Conservation (phyloP, 1,284 basidiomycete species). For the Vanrija pseudolonga region DNA sequence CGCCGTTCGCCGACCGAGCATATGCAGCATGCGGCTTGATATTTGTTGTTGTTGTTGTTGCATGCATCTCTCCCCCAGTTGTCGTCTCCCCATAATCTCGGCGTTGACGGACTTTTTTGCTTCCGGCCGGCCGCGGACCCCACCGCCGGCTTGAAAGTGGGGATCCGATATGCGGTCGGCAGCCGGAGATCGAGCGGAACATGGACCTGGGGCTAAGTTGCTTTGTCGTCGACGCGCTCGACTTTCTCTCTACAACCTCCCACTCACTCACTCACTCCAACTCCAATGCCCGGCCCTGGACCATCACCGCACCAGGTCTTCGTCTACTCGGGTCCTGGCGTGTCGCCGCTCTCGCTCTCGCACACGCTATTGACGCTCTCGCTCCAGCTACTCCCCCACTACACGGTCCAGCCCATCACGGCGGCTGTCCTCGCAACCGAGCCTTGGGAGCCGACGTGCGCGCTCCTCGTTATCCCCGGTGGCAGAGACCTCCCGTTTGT, state of each 20-base stretch:
- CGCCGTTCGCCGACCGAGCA: not conserved
- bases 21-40: not conserved
- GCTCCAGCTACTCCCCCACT: conserved; percentile 64
- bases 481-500: conserved; percentile 57
- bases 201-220: too few relatives aligned
- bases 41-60: not conserved
- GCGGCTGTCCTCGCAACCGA: conserved; percentile 59
- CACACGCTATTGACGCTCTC: conserved; percentile 59
- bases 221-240: not conserved
- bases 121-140: too few relatives aligned
- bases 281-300: conserved; percentile 37
- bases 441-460: conserved; percentile 72
- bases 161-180: too few relatives aligned
- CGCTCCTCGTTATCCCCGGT: conserved; percentile 71
- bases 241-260: too few relatives aligned
- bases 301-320: conserved; percentile 58
- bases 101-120: too few relatives aligned
- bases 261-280: not conserved
- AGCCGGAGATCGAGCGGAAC: too few relatives aligned
- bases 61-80: not conserved
- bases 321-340: conserved; percentile 71
- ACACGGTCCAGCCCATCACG: conserved; percentile 68
- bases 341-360: conserved; percentile 58
- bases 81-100: too few relatives aligned
- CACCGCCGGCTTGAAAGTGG: too few relatives aligned